Percentiles rank a stretch among this genome's conserved stretches.
phyloP scores from a whole-genome alignment of 495 filamentous ascomycete genomes.

The Neurospora hispaniola region DNA sequence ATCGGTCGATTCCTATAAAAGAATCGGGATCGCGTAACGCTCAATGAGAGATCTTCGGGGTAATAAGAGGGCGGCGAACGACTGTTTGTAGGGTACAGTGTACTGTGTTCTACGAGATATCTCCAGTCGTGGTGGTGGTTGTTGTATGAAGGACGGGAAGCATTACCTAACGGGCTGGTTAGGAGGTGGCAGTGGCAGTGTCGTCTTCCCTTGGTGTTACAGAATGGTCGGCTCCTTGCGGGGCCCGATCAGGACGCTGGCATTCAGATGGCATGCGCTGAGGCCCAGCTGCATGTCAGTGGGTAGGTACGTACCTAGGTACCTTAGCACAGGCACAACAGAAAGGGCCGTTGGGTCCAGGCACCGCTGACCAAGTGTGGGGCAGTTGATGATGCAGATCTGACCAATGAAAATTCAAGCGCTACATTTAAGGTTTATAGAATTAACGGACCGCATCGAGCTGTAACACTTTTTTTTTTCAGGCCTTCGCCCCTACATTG shows the following conservation, averaged over 20 bases:
- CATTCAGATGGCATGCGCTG: neutral
- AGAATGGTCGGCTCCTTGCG: conserved; percentile 12
- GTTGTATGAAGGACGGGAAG: neutral
- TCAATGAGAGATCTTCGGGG: neutral
- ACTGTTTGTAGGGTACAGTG: neutral
- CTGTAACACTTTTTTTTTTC: neutral
- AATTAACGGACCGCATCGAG: neutral
- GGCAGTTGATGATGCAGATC: neutral
- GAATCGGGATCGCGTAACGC: neutral
- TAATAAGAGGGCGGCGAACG: neutral
- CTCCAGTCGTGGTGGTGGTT: neutral
- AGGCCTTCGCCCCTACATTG: neutral
- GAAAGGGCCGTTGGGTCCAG: neutral
- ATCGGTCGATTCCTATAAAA: neutral
- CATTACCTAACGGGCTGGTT: neutral
- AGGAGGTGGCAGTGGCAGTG: neutral
- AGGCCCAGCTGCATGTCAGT: neutral
- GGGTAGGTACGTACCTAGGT: neutral
- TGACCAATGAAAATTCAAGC: neutral
- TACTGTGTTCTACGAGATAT: neutral
- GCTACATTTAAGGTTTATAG: neutral
- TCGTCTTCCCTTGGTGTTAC: neutral
- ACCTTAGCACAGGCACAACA: neutral
- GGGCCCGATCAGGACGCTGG: conserved; percentile 10
- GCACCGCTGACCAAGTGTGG: neutral